Conservation (phyloP, 192 early-diverging fungal species). For the Coemansia sp. region DNA sequence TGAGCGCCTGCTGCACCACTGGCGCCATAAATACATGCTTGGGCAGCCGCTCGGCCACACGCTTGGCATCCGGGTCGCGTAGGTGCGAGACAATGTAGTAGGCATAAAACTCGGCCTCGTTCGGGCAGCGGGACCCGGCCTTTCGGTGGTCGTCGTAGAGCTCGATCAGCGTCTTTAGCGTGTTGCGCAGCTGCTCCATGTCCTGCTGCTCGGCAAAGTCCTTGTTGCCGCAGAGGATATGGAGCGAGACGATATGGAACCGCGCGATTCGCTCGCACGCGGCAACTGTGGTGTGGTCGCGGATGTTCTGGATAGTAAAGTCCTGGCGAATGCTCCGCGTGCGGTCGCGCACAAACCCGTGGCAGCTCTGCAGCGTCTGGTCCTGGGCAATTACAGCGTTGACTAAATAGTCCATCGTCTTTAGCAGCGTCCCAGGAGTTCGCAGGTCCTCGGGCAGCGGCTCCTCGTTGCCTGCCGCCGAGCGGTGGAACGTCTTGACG, state of each 20-base stretch:
- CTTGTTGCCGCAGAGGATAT: conserved; percentile 63
- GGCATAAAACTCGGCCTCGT: conserved; percentile 87
- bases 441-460: conserved; percentile 85
- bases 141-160: conserved; percentile 74
- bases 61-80: conserved; percentile 65
- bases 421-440: conserved; percentile 61
- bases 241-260: conserved; percentile 75
- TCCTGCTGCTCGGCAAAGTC: conserved; percentile 75
- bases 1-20: conserved; percentile 62
- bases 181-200: conserved; percentile 83
- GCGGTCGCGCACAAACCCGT: conserved; percentile 80
- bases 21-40: conserved; percentile 53
- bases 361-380: conserved; percentile 56
- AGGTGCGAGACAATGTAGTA: conserved; percentile 78
- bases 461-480: conserved; percentile 79
- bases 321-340: conserved; percentile 81
- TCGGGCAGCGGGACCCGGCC: conserved; percentile 52
- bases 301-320: conserved; percentile 78
- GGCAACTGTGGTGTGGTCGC: conserved; percentile 59
- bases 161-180: conserved; percentile 76
- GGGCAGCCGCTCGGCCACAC: conserved; percentile 57
- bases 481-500: conserved; percentile 81
- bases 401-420: conserved; percentile 65
- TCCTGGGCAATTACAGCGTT: conserved; percentile 48
- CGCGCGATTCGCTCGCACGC: conserved; percentile 80